Evolutionary conservation across 345 rosid species (phyloP), one percentile per base, ranked within the genome.

Genomic region (Conringia planisiliqua): DNA sequence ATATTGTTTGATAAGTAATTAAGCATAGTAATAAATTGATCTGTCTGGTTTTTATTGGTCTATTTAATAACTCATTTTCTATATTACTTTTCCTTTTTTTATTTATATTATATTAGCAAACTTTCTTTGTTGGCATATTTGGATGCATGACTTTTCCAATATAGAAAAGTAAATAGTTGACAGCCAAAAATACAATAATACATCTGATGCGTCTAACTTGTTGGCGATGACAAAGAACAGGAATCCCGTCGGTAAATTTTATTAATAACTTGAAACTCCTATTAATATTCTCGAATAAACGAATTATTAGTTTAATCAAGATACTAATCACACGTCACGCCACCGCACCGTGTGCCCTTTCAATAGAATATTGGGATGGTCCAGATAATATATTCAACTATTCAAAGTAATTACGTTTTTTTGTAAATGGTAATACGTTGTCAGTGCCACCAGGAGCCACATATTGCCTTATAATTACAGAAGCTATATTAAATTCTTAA

Each of bases 331-430:
- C 62, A 69, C 36, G 57, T 65, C 70, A 44, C 13, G 29, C 71
- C 79, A 74, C 80, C 60, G 33, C 47, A 61, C 67, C 78, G 78
- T 26, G 61, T 77, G 88, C 78, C 93, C 82, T 84, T 88, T 88
- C 74, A 82, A 58, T 16, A 68, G 84, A 86, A 83, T 84, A 86
- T 84, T 74, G 89, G 88, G 91, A 80, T 80, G 70, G 74, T 71
- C 39, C 71, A 66, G 22, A 50, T 69, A 66, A 65, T 51, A 29
- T 33, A 39, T 56, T 68, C 70, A 68, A 43, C 40, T 20, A 60
- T 44, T 22, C 39, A 29, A 29, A 58, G 4, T 57, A 16, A 73
- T 9, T 67, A 17, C 29, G 0, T 13, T 5, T 48, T 38, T 2
- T 52, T 38, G 14, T 58, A 59, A 18, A 16, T 30, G 20, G 55